phyloP scores from a whole-genome alignment of 116 monocot genomes.

The Iris pallida region DNA sequence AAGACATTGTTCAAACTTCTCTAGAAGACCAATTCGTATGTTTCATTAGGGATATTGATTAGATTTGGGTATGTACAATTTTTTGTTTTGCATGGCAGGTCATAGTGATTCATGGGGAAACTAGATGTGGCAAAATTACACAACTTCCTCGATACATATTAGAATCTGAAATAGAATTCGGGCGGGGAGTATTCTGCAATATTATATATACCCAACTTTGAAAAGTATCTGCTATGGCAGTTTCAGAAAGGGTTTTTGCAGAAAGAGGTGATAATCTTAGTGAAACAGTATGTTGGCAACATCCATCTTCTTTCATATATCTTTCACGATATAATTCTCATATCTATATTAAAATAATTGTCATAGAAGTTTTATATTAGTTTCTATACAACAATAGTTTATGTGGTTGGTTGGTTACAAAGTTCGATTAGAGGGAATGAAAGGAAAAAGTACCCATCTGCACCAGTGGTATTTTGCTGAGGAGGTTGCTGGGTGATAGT shows the following conservation, averaged over 20 bases:
- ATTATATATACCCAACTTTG: conserved; percentile 97
- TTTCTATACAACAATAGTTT: conserved; percentile 43
- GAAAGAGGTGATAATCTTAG: conserved; percentile 96
- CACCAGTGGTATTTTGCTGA: conserved; percentile 97
- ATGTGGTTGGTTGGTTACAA: conserved; percentile 88
- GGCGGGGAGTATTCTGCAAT: conserved; percentile 96
- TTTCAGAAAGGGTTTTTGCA: conserved; percentile 86
- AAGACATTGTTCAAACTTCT: neutral
- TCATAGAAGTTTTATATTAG: conserved; percentile 15
- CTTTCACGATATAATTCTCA: neutral
- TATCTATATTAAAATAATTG: conserved; percentile 8
- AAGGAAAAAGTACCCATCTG: conserved; percentile 96
- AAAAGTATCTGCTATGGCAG: conserved; percentile 98
- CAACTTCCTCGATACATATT: conserved; percentile 95
- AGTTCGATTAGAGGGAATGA: conserved; percentile 98
- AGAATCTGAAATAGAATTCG: conserved; percentile 95
- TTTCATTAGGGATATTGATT: neutral
- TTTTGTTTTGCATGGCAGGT: conserved; percentile 41
- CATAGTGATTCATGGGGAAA: conserved; percentile 89
- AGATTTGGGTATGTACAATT: neutral
- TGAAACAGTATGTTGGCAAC: conserved; percentile 58
- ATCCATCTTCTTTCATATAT: neutral
- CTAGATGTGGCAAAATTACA: conserved; percentile 99
- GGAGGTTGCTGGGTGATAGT: conserved; percentile 85
- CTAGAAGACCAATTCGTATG: neutral